Evolutionary conservation across 1,284 basidiomycete species (phyloP), one percentile per base, ranked within the genome.

Genomic region (Melampsora larici-populina): DNA sequence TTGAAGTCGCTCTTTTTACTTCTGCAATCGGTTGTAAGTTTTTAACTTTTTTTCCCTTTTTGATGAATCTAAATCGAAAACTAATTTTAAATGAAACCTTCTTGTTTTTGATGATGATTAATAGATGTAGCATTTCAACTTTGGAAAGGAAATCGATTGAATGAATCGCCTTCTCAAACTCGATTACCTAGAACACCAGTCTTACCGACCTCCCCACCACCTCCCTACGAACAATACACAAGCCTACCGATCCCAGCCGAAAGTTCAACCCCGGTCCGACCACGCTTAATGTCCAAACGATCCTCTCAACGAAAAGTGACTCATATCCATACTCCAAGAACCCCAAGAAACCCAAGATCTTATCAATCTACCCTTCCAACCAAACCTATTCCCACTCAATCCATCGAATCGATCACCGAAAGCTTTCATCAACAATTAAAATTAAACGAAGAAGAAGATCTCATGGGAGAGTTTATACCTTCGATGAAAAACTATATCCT

Each of bases 91-190:
- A n/a, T n/a, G n/a, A n/a, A n/a, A n/a, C n/a, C n/a, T n/a, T n/a
- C n/a, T n/a, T n/a, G n/a, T n/a, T n/a, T n/a, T n/a, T n/a, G n/a
- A n/a, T n/a, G n/a, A n/a, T n/a, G n/a, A n/a, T n/a, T 43, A 15
- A 4, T 18, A 77, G 74, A 77, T 51, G 74, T 66, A 8, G 74
- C 74, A 26, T 77, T 68, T 36, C 74, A 77, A 43, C 48, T 77
- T 29, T 77, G 74, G 74, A n/a, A n/a, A 17, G 74, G 74, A 15
- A 69, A 70, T n/a, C 33, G n/a, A 29, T 13, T 75, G 7, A 49
- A 55, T 13, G 64, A 75, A 24, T 63, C 46, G 8, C 31, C 71
- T n/a, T 26, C 33, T 29, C 55, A n/a, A 21, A 58, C 17, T 33
- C 55, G 13, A 36, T 26, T 18, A 21, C 68, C 17, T 29, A 48